Percentiles rank a stretch among this genome's conserved stretches.
Evolutionary conservation across 192 early-diverging fungal genomes (phyloP).

Genomic region (Obelidium mucronatum): DNA sequence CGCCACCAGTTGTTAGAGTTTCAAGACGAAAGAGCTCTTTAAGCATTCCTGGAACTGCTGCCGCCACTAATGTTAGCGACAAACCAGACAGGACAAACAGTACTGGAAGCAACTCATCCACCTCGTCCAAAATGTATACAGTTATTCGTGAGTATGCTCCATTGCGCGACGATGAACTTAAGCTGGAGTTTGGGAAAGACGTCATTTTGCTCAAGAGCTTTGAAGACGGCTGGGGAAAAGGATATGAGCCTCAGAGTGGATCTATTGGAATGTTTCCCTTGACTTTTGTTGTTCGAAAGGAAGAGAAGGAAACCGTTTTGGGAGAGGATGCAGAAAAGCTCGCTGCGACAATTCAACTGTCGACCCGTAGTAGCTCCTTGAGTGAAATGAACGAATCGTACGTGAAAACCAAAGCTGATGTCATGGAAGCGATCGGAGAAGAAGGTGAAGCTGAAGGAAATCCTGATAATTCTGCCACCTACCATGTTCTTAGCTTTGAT

Average conservation of each 20-base stretch:
- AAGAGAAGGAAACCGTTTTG: not conserved
- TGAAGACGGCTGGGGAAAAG: constrained; percentile 50
- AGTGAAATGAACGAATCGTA: not conserved
- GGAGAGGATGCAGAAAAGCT: not conserved
- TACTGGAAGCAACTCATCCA: not conserved
- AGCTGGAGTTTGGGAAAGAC: constrained; percentile 29
- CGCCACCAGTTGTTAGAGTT: too few relatives aligned
- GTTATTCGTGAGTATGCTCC: constrained; percentile 40
- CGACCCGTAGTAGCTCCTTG: not conserved
- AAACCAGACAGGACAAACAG: too few relatives aligned
- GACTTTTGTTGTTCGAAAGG: constrained; percentile 24
- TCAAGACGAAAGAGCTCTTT: constrained; percentile 40
- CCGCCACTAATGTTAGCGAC: not conserved
- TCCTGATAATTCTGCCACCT: not conserved
- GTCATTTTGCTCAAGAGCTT: constrained; percentile 40
- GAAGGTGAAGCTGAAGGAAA: not conserved
- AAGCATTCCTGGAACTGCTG: constrained; percentile 28
- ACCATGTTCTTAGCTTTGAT: not conserved
- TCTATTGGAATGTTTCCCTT: constrained; percentile 43
- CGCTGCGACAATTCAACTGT: not conserved
- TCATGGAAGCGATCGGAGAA: not conserved
- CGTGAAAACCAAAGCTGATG: not conserved
- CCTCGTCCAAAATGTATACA: constrained; percentile 9
- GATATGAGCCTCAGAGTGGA: constrained; percentile 19
- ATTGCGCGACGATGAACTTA: constrained; percentile 41